Evolutionary conservation across 2,329 filamentous ascomycete genomes (phyloP).

Genomic region (Periconia sp.): DNA sequence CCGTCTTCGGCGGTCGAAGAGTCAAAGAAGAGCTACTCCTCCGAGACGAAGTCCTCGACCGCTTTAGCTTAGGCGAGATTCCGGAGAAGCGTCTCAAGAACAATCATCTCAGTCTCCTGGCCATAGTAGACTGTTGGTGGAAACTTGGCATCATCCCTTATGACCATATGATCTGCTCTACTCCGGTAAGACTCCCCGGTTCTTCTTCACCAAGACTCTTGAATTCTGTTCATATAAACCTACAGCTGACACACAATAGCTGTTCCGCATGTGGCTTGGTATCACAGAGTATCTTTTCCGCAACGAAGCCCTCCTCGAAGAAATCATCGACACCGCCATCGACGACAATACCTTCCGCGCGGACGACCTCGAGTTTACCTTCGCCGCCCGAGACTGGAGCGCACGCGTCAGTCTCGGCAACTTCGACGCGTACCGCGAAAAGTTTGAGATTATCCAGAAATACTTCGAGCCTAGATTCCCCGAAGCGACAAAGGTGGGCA

Average conservation of each 20-base stretch:
- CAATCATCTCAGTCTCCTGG: constrained; percentile 90
- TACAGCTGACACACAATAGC: constrained; percentile 45
- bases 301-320: constrained; percentile 78
- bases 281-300: constrained; percentile 97
- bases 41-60: constrained; percentile 81
- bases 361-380: constrained; percentile 96
- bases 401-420: constrained; percentile 90
- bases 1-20: constrained; percentile 64
- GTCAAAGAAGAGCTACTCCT: constrained; percentile 73
- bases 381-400: constrained; percentile 94
- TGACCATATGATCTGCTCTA: constrained; percentile 99
- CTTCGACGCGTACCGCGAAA: constrained; percentile 89
- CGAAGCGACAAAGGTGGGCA: constrained; percentile 85
- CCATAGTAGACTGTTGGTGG: constrained; percentile 99
- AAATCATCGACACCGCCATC: constrained; percentile 83
- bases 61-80: constrained; percentile 79
- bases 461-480: constrained; percentile 93
- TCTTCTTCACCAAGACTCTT: background rate
- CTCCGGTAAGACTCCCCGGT: constrained; percentile 64
- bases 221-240: background rate
- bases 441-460: constrained; percentile 86
- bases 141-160: constrained; percentile 92
- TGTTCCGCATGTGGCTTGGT: constrained; percentile 94
- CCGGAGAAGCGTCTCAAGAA: constrained; percentile 76
- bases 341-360: constrained; percentile 91